Evolutionary conservation across 176 grass and related monocot species (phyloP), one percentile per base, ranked within the genome.

Genomic region (Elymus sibiricus): DNA sequence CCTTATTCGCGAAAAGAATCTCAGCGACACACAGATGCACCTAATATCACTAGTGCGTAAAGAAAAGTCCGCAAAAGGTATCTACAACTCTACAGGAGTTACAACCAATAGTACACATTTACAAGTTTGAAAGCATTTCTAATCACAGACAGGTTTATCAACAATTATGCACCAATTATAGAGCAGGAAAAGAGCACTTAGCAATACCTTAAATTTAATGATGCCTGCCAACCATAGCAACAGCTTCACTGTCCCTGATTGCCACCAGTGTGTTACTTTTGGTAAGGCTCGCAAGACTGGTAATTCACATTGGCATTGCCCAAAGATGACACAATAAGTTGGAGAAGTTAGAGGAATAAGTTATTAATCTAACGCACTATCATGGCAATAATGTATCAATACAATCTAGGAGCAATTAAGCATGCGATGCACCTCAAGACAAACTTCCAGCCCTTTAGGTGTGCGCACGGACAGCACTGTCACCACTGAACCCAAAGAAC

Each of bases 401-500:
- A 4, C 16, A 31, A 74, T 53, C 9, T 13, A 0, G 13, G 31
- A 31, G 56, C 13, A 68, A 68, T 67, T 46, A 5, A 0, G 3
- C 29, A 24, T 65, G 35, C 31, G 1, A 2, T 35, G 24, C 81
- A 98, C 95, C 95, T 98, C 90, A 0, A 98, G 43, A 95, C 47
- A 60, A 98, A 98, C 77, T 92, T 98, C 95, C 95, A 98, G 32
- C 95, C 95, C 2, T 83, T 90, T 21, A 98, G 81, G 65, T 98
- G 95, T 0, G 95, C 93, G 37, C 37, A 9, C 95, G 81, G 64
- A 98, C 95, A 0, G 95, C 93, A 84, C 95, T 87, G 85, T 98
- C 95, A 56, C 95, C 93, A 16, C 95, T 98, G 89, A 98, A 98
- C 29, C 93, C 95, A 31, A 98, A 98, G 89, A 98, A 98, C 81